Conservation (phyloP, 495 filamentous ascomycete genomes). For the Hyaloscypha variabilis region DNA sequence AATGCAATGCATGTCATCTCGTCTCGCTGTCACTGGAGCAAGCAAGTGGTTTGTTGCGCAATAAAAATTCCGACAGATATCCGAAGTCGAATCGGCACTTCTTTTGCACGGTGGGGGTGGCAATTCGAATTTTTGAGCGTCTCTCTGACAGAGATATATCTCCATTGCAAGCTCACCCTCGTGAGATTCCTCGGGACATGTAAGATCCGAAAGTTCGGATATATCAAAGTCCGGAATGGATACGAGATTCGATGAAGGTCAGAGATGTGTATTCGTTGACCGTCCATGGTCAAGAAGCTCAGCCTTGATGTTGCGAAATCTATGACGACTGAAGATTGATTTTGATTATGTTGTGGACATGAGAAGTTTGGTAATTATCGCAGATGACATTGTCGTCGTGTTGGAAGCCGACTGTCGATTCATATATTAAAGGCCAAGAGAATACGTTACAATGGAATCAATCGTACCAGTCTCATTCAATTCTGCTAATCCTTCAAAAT, state of each 20-base stretch:
- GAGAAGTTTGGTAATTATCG: background rate
- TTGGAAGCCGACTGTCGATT: background rate
- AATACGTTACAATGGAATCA: background rate
- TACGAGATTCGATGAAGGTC: background rate
- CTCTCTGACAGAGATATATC: background rate
- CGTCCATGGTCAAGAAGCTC: background rate
- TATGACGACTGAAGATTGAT: background rate
- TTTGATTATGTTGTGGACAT: background rate
- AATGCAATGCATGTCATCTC: background rate
- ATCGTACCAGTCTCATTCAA: background rate
- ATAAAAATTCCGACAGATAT: background rate
- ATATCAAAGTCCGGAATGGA: background rate
- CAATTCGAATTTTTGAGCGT: background rate
- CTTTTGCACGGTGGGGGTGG: background rate
- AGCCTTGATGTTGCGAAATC: background rate
- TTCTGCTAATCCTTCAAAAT: slow-evolving; percentile 8
- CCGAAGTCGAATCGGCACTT: background rate
- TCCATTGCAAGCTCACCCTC: too few species aligned
- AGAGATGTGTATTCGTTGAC: background rate
- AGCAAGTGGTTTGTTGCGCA: background rate
- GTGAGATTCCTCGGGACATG: too few species aligned
- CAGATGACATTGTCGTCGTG: background rate
- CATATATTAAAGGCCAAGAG: background rate
- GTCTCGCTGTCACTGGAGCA: background rate
- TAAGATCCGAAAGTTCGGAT: background rate